Base-by-base conservation (phyloP, 1,284 basidiomycete species). In the Blastosporella zonata region DNA sequence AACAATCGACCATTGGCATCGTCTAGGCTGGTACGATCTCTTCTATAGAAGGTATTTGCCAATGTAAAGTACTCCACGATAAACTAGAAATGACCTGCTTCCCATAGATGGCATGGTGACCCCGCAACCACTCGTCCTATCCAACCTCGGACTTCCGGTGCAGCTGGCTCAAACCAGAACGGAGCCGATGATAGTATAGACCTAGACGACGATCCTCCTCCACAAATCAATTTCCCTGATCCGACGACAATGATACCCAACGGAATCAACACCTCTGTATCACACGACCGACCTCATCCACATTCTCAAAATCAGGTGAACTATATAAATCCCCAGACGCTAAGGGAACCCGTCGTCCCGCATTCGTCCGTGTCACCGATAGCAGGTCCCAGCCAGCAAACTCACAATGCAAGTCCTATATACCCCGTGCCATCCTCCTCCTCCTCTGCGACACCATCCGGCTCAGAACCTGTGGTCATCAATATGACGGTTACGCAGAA, bases 1-100 rank as follows among this genome's bases (percentile, higher is more conserved):
- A 50, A 82, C 81, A 2, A 74, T 88, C 49, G 85, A 89, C 56
- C 82, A 87, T 52, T 88, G 85, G 85, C 81, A 85, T 56, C 73
- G 78, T 46, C 73, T 75, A 23, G 84, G 84, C 13, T 89, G 85
- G 85, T 88, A 86, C 59, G 70, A 72, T 8, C 66, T 87, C 15
- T 88, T 88, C 62, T 79, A 81, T 62, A 69, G 68, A 54, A 72
- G 85, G 82, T 82, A 49, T 21, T 15, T 43, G 18, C 52, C 33
- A 41, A 38, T 25, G 36, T 46, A 3, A 15, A 29, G 13, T 17
- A 39, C 21, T 33, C 9, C 12, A 21, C 27, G 20, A 8, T 15
- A 12, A 39, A 31, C 18, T 10, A 22, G 25, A 18, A 43, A 33
- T 41, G 18, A 39, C 27, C 20, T 41, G 4, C 17, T 36, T 40